These are phyloP conservation scores for Eucalyptus guilfoylei DNA, from an alignment of 345 rosid species.

Conservation along the genomic window DNA sequence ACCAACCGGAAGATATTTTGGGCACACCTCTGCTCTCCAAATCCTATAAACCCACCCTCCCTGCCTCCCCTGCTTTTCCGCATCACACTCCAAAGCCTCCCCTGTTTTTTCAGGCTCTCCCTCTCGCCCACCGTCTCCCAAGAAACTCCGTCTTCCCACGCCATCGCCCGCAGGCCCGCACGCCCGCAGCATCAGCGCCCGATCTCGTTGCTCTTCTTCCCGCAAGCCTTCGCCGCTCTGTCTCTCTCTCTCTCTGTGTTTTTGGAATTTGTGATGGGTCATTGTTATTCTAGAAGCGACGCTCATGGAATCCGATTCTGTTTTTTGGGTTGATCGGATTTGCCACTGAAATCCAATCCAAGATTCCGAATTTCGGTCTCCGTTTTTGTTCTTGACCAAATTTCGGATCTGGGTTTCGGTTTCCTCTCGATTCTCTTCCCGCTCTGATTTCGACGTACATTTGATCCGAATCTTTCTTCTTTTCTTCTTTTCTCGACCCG, in stretches of 20 bases:
- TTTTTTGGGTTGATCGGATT: conserved; percentile 23
- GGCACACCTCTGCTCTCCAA: background rate
- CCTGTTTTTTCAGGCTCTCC: background rate
- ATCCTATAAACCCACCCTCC: conserved; percentile 6
- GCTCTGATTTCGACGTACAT: background rate
- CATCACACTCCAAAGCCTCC: background rate
- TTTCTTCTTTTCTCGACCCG: background rate
- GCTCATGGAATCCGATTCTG: conserved; percentile 32
- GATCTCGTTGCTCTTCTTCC: background rate
- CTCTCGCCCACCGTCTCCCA: background rate
- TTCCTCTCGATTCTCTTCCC: background rate
- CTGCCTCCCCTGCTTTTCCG: background rate
- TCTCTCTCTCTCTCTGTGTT: conserved; percentile 2
- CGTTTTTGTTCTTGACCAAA: conserved; percentile 2
- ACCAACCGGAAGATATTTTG: conserved; percentile 11
- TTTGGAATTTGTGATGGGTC: conserved; percentile 3
- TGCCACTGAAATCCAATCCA: background rate
- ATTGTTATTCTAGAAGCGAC: background rate
- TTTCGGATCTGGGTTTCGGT: conserved; percentile 13
- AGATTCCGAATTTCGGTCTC: conserved; percentile 10
- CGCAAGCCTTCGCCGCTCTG: conserved; percentile 7
- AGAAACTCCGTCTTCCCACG: background rate
- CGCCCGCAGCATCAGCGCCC: background rate
- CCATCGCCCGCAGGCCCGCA: background rate
- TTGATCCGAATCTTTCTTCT: conserved; percentile 9